A percentile compares a stretch with the other conserved stretches of the same genome.
phyloP scores from a whole-genome alignment of 2,329 filamentous ascomycete genomes.

The Ceratocystis alfenasii region DNA sequence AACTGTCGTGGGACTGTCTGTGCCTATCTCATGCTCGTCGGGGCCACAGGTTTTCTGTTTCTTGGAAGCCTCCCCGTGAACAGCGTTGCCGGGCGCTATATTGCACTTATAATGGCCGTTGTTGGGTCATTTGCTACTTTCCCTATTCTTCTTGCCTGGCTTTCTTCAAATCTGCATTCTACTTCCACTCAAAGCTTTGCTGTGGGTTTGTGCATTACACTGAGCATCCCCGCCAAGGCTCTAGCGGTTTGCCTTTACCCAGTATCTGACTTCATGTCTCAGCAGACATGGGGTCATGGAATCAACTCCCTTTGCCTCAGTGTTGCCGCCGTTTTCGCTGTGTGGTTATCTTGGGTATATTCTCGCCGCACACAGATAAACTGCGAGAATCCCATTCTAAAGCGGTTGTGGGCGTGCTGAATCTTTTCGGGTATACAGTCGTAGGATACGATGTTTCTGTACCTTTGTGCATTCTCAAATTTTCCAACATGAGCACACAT shows the following conservation, averaged over 20 bases:
- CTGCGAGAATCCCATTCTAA: not conserved
- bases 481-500: not conserved
- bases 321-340: slow-evolving; percentile 34
- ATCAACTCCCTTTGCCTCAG: slow-evolving; percentile 48
- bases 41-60: slow-evolving; percentile 36
- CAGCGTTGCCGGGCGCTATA: slow-evolving; percentile 32
- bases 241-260: slow-evolving; percentile 52
- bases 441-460: not conserved
- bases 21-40: slow-evolving; percentile 34
- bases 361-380: not conserved
- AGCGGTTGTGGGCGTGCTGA: not conserved
- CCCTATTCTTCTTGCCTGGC: slow-evolving; percentile 58
- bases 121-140: slow-evolving; percentile 57
- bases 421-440: too few relatives aligned
- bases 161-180: slow-evolving; percentile 54
- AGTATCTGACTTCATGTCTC: slow-evolving; percentile 23
- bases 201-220: slow-evolving; percentile 57
- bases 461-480: not conserved
- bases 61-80: not conserved
- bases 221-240: slow-evolving; percentile 58
- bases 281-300: slow-evolving; percentile 37
- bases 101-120: slow-evolving; percentile 51
- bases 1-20: slow-evolving; percentile 41
- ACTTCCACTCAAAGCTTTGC: slow-evolving; percentile 55
- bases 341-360: slow-evolving; percentile 3